These are phyloP conservation scores for Zea luxurians DNA, from an alignment of 176 grass and related monocot species.

Conservation along the genomic window DNA sequence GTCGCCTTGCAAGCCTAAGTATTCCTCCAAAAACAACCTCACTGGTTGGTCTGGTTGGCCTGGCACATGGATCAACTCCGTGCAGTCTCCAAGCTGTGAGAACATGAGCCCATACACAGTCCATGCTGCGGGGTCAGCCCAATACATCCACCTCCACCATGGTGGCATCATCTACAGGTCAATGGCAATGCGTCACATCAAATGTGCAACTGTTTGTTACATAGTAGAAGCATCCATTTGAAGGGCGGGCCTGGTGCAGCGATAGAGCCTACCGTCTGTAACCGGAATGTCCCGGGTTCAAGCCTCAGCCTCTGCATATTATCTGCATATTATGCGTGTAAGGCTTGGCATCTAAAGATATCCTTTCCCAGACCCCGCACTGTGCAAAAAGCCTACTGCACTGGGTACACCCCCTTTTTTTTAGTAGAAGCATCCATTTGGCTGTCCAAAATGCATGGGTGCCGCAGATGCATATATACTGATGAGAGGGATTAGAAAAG, in stretches of 20 bases:
- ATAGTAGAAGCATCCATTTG: neutral
- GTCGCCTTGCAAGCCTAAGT: constrained; percentile 48
- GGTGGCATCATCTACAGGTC: constrained; percentile 49
- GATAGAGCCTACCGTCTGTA: no score
- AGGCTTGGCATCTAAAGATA: no score
- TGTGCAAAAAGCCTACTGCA: no score
- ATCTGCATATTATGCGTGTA: no score
- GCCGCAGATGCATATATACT: neutral
- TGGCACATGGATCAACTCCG: constrained; percentile 35
- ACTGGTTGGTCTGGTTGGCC: constrained; percentile 41
- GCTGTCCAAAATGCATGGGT: neutral
- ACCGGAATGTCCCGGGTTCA: no score
- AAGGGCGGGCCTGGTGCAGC: no score
- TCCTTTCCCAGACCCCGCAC: no score
- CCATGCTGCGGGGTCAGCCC: constrained; percentile 57
- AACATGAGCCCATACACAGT: constrained; percentile 58
- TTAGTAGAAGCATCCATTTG: neutral
- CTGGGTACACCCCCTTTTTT: no score
- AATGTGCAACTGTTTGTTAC: neutral
- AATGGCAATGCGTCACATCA: neutral
- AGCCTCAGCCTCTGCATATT: no score
- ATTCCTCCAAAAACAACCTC: constrained; percentile 42
- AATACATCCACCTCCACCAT: constrained; percentile 66
- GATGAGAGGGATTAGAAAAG: neutral
- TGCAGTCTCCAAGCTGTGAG: constrained; percentile 53